Percentiles rank a stretch among this genome's conserved stretches.
These are phyloP conservation scores for Thelephora terrestris DNA, from an alignment of 1,284 basidiomycete species.

Conservation along the genomic window DNA sequence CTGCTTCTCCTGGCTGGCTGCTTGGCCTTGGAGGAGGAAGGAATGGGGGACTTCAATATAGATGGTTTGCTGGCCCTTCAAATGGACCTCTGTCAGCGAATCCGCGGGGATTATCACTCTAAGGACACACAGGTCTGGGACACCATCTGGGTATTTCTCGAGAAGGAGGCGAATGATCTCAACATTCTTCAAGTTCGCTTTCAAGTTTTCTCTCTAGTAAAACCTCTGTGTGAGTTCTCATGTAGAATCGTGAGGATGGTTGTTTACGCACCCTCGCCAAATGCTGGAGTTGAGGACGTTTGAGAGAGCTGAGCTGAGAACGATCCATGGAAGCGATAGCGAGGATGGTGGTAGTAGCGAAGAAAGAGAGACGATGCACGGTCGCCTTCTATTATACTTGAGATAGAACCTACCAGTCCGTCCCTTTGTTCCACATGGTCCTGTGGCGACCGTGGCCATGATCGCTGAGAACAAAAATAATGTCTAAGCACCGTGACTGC, in stretches of 20 bases:
- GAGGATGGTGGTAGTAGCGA: background rate
- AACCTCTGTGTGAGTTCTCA: background rate
- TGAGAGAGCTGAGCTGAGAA: background rate
- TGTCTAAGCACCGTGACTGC: too few relatives aligned
- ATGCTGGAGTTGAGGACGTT: background rate
- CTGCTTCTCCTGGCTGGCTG: too few relatives aligned
- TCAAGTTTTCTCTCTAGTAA: background rate
- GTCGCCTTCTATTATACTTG: background rate
- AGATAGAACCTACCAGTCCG: too few relatives aligned
- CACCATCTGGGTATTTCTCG: background rate
- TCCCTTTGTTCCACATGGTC: too few relatives aligned
- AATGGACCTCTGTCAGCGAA: too few relatives aligned
- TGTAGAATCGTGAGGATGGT: background rate
- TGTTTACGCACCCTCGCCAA: background rate
- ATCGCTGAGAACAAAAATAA: too few relatives aligned
- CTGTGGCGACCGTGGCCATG: too few relatives aligned
- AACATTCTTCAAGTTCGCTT: background rate
- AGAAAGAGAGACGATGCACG: background rate
- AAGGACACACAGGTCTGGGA: background rate
- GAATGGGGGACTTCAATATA: too few relatives aligned
- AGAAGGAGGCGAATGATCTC: background rate
- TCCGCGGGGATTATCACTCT: too few relatives aligned
- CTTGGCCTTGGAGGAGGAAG: too few relatives aligned
- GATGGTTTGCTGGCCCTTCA: too few relatives aligned
- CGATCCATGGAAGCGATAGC: background rate